Percentiles rank a stretch among this genome's conserved stretches.
Evolutionary conservation across 2,329 filamentous ascomycete species (phyloP).

Genomic region (Aspergillus proliferans): DNA sequence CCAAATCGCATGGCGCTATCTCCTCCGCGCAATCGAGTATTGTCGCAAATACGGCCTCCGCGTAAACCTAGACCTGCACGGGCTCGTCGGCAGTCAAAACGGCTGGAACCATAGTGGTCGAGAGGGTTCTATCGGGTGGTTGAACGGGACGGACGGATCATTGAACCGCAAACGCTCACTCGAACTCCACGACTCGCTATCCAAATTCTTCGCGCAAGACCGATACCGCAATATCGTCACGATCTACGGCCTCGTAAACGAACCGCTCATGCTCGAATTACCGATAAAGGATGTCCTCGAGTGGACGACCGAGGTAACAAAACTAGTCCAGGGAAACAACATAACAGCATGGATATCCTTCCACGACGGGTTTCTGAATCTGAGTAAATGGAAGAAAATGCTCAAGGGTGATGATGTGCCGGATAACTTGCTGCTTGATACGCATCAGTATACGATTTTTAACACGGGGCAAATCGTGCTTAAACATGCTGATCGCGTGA

Average conservation of each 20-base stretch:
- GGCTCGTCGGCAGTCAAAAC: slow-evolving; percentile 87
- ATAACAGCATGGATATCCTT: slow-evolving; percentile 70
- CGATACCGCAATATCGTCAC: slow-evolving; percentile 87
- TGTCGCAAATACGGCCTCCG: slow-evolving; percentile 85
- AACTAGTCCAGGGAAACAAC: slow-evolving; percentile 69
- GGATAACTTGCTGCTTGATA: slow-evolving; percentile 74
- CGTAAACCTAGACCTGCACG: slow-evolving; percentile 89
- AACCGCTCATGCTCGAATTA: slow-evolving; percentile 78
- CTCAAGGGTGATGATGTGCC: slow-evolving; percentile 58
- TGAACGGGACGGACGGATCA: slow-evolving; percentile 80
- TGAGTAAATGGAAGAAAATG: slow-evolving; percentile 82
- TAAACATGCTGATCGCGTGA: slow-evolving; percentile 74
- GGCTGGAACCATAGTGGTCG: slow-evolving; percentile 95
- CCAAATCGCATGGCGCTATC: slow-evolving; percentile 84
- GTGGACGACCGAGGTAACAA: slow-evolving; percentile 73
- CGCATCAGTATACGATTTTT: slow-evolving; percentile 98
- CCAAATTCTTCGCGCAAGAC: slow-evolving; percentile 85
- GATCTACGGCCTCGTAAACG: slow-evolving; percentile 92
- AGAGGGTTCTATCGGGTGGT: slow-evolving; percentile 74
- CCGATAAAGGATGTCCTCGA: slow-evolving; percentile 59
- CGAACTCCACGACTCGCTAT: slow-evolving; percentile 79
- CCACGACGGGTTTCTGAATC: slow-evolving; percentile 89
- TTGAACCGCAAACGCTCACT: slow-evolving; percentile 74
- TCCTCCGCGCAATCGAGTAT: slow-evolving; percentile 88
- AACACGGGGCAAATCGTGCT: slow-evolving; percentile 79